Conservation (phyloP, 352 stramenopile species). For the Globisporangium carolinianum region DNA sequence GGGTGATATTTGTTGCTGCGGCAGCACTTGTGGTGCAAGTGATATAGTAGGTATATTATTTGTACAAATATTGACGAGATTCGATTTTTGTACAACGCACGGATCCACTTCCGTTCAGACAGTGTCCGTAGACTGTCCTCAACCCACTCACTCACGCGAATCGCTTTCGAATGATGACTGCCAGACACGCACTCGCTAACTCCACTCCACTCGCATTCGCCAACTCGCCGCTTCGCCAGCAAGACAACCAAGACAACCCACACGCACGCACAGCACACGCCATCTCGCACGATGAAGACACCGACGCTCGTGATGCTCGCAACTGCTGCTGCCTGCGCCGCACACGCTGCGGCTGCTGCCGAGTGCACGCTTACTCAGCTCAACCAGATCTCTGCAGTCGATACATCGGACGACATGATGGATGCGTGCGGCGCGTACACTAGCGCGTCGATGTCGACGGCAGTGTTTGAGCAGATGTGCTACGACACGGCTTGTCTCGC, state of each 20-base stretch:
- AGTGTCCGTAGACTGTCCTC: too few species aligned
- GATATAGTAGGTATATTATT: too few species aligned
- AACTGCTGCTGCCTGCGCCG: neutral
- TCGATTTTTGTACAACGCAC: too few species aligned
- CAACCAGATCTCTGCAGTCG: neutral
- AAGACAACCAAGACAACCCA: neutral
- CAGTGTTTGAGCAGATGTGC: neutral
- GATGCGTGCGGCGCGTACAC: neutral
- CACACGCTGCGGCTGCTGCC: neutral
- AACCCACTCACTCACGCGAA: too few species aligned
- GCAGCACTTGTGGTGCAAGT: too few species aligned
- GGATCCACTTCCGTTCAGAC: too few species aligned
- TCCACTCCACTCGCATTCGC: neutral
- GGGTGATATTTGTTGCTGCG: too few species aligned
- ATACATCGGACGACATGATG: accelerated
- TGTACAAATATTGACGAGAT: too few species aligned
- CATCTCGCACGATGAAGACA: neutral
- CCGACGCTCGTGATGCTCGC: neutral
- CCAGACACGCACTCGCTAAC: too few species aligned
- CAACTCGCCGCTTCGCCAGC: neutral
- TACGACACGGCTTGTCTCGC: neutral
- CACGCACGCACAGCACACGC: neutral
- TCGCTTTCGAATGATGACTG: too few species aligned
- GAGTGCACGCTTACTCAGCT: neutral
- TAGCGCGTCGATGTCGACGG: neutral